phyloP scores from a whole-genome alignment of 176 grass and related monocot genomes.

The Secale cereale region DNA sequence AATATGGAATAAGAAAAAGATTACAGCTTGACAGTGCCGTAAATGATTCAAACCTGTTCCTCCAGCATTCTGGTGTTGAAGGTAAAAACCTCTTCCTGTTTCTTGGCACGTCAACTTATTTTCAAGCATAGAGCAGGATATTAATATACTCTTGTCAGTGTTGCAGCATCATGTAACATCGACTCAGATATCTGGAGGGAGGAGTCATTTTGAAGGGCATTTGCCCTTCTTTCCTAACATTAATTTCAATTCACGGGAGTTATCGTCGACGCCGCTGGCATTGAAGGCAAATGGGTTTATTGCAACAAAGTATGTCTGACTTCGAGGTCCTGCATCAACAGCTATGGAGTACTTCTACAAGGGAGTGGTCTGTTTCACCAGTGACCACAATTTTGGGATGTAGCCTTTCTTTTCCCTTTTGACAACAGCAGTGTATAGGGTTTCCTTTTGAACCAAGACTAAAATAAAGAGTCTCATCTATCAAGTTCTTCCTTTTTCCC shows the following conservation, averaged over 20 bases:
- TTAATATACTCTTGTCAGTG: constrained; percentile 12
- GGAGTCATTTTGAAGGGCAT: constrained; percentile 15
- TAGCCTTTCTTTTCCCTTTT: constrained; percentile 15
- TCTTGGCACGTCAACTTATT: background rate
- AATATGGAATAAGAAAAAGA: constrained; percentile 26
- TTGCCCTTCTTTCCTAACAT: constrained; percentile 42
- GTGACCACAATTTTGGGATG: constrained; percentile 10
- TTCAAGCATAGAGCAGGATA: background rate
- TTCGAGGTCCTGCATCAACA: constrained; percentile 3
- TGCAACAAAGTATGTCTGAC: background rate
- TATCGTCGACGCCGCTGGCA: background rate
- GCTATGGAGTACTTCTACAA: constrained; percentile 3
- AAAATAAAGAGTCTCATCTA: background rate
- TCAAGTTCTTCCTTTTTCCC: background rate
- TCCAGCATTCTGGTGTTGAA: constrained; percentile 24
- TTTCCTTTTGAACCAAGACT: background rate
- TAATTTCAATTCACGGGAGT: constrained; percentile 21
- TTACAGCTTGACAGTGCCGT: constrained; percentile 35
- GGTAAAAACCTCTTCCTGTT: constrained; percentile 34
- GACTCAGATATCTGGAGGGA: constrained; percentile 23
- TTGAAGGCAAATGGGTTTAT: background rate
- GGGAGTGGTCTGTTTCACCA: background rate
- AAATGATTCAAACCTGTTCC: constrained; percentile 28
- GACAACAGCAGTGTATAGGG: constrained; percentile 27
- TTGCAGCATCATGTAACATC: constrained; percentile 39